Conservation (phyloP, 202 grass and related monocot genomes). For the Carex sylvatica region DNA sequence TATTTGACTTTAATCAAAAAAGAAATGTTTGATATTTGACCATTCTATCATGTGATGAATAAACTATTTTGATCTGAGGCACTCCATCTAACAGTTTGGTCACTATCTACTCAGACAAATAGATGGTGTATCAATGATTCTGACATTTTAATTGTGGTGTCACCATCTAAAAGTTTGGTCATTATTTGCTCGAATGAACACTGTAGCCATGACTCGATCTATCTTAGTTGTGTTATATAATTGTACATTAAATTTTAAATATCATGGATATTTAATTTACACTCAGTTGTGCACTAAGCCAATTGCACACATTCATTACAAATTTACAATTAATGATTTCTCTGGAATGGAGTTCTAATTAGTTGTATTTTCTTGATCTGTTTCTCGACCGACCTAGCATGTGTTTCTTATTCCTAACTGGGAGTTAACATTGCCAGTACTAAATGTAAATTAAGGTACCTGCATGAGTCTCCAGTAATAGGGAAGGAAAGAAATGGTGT, state of each 20-base stretch:
- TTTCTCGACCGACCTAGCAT: not conserved
- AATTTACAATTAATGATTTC: not conserved
- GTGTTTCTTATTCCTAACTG: not conserved
- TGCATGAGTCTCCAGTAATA: constrained; percentile 48
- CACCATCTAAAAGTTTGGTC: too few species aligned
- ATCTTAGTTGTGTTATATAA: not conserved
- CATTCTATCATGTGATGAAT: not conserved
- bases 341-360: not conserved
- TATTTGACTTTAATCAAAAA: not conserved
- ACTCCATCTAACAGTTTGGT: not conserved
- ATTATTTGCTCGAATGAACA: not conserved
- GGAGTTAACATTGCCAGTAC: not conserved
- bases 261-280: not conserved
- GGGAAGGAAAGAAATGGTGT: constrained; percentile 42
- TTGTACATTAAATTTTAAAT: not conserved
- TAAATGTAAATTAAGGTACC: constrained; percentile 28
- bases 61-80: not conserved
- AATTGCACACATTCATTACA: not conserved
- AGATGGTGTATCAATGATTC: not conserved
- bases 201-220: not conserved
- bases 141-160: not conserved
- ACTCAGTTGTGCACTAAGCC: not conserved
- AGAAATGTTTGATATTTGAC: not conserved
- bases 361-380: not conserved
- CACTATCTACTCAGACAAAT: not conserved